Base-by-base conservation (phyloP, 805 yeast species). In the Yarrowia phangngaensis region DNA sequence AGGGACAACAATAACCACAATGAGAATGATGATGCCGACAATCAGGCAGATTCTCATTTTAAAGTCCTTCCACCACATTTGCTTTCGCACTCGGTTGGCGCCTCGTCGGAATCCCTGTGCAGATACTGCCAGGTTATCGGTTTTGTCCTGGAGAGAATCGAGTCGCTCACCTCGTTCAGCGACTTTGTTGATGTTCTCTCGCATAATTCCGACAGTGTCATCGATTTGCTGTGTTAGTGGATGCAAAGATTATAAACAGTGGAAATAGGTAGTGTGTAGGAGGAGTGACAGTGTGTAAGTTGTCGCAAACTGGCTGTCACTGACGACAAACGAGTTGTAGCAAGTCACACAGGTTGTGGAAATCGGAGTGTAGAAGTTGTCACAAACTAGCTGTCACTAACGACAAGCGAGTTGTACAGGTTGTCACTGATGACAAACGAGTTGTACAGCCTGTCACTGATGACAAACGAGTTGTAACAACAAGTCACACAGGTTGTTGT, bases 41-140 rank as follows among this genome's bases (percentile, higher is more conserved):
- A 89, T 82, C 51, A 85, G 69, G 68, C 97, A 90, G 73, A 89
- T 71, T 67, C 95, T 82, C 90, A 92, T 84, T 72, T 92, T 92
- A 78, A 92, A 76, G 66, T 90, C 95, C 68, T 92, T 90, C 84
- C 95, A 85, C 97, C 97, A 90, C 97, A 90, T 90, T 64, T 89
- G 95, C 68, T 89, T 90, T 70, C 98, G 84, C 38, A 90, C 97
- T 60, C 95, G 81, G 70, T 90, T 90, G 52, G 98, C 97, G 30
- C 96, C 95, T 64, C 95, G 78, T 65, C 94, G 86, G 72, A 92
- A 90, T 27, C 95, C 92, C 58, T 86, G 90, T 8, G 98, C 97
- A 36, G 86, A 78, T 36, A 82, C 86, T 33, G 95, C 95, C 59
- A 90, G 75, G 65, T 84, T 87, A 61, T 88, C 95, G 8, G 97